Conservation (phyloP, 805 yeast species). For the Vanderwaltozyma verrucispora region DNA sequence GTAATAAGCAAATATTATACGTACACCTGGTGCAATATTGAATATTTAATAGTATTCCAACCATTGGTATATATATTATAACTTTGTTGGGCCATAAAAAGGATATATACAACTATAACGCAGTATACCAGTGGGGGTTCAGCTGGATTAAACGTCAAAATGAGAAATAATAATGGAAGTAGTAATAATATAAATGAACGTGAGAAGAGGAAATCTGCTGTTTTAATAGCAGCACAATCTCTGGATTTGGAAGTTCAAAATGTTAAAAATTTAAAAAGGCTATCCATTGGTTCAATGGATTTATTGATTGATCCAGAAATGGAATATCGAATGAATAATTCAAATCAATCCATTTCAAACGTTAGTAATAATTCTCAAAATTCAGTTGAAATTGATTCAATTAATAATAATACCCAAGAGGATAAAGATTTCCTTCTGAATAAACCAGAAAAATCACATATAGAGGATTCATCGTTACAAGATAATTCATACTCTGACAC, state of each 20-base stretch:
- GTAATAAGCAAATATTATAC: no score
- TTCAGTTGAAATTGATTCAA: no score
- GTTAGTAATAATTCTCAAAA: neutral
- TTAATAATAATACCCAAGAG: no score
- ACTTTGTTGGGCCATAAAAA: no score
- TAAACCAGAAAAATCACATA: neutral
- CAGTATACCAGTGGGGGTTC: neutral
- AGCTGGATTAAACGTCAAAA: no score
- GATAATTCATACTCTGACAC: neutral
- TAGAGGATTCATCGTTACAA: neutral
- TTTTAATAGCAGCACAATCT: constrained; percentile 57
- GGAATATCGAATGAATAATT: constrained; percentile 26
- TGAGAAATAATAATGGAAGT: no score
- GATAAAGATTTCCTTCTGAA: no score
- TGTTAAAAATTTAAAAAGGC: constrained; percentile 62
- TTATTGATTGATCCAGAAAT: constrained; percentile 54
- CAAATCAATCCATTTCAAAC: neutral
- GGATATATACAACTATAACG: no score
- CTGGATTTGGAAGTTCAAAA: constrained; percentile 63
- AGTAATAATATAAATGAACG: no score
- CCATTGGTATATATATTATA: no score
- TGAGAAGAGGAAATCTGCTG: constrained; percentile 34
- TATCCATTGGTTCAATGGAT: constrained; percentile 52
- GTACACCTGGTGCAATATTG: no score
- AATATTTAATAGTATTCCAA: no score